phyloP scores from a whole-genome alignment of 2,329 filamentous ascomycete genomes.

The Cordyceps cateniannulata region DNA sequence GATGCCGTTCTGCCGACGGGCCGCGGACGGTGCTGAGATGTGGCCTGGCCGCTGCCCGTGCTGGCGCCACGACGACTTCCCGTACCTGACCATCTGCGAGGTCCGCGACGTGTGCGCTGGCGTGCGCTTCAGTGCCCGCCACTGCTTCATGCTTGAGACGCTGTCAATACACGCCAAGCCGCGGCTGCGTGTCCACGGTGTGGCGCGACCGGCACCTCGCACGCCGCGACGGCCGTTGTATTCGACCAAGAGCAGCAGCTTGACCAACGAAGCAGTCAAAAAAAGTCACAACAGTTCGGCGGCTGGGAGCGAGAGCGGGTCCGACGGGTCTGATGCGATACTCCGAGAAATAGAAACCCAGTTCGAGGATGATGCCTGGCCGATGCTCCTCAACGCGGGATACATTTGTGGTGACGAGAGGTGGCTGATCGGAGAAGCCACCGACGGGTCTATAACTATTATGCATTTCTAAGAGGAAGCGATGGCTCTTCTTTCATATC shows the following conservation, averaged over 20 bases:
- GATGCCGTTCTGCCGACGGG: conserved; percentile 37
- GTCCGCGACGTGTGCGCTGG: conserved; percentile 38
- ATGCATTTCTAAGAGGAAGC: conserved; percentile 38
- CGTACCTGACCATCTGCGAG: conserved; percentile 42
- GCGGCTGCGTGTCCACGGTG: conserved; percentile 28
- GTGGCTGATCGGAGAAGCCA: conserved; percentile 56
- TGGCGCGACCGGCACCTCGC: conserved; percentile 5
- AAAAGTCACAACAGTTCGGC: not conserved
- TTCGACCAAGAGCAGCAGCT: not conserved
- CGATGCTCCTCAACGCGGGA: conserved; percentile 43
- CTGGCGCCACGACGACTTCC: conserved; percentile 49
- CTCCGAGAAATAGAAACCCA: conserved; percentile 33
- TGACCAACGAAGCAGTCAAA: not conserved
- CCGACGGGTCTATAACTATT: conserved; percentile 43
- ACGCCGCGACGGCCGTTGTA: not conserved
- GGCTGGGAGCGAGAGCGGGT: not conserved
- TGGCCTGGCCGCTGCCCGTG: conserved; percentile 35
- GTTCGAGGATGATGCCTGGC: conserved; percentile 38
- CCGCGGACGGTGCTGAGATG: not conserved
- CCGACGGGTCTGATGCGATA: not conserved
- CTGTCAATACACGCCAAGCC: conserved; percentile 38
- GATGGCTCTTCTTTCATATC: conserved; percentile 4
- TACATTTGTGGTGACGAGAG: conserved; percentile 53
- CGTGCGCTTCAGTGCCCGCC: conserved; percentile 37
- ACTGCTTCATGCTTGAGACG: conserved; percentile 41